phyloP scores from a whole-genome alignment of 306 rosid genomes.

The Corylus americana region DNA sequence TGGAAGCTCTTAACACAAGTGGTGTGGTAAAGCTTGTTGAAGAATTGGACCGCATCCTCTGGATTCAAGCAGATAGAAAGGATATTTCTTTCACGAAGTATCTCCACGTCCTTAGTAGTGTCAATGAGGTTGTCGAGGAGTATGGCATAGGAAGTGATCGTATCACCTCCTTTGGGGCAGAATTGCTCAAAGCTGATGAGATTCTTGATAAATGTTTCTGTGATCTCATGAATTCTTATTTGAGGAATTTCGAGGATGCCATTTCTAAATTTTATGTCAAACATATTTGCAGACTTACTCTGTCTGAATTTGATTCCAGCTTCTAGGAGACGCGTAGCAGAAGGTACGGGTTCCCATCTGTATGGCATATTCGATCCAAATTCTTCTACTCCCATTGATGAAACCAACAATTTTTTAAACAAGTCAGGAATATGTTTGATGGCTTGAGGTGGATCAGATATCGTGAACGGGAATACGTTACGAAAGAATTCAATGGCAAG shows the following conservation, averaged over 20 bases:
- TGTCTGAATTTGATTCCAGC: conserved; percentile 3
- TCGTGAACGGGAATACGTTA: too few species aligned
- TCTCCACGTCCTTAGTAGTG: too few species aligned
- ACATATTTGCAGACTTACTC: background rate
- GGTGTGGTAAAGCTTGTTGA: conserved; percentile 6
- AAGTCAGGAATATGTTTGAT: conserved; percentile 17
- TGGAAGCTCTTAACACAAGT: background rate
- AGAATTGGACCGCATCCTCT: conserved; percentile 6
- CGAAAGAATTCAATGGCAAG: background rate
- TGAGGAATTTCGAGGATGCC: conserved; percentile 13
- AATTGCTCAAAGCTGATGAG: conserved; percentile 25
- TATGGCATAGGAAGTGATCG: too few species aligned
- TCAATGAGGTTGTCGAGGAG: too few species aligned
- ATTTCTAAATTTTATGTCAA: background rate
- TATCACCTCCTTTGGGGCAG: background rate
- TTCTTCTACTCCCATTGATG: background rate
- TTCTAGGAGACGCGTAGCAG: conserved; percentile 4
- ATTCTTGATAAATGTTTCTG: conserved; percentile 9
- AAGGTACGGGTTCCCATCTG: conserved; percentile 1
- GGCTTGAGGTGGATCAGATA: background rate
- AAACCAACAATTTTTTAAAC: background rate
- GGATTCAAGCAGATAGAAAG: conserved; percentile 4
- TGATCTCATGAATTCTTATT: conserved; percentile 15
- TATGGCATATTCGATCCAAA: background rate
- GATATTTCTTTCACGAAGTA: too few species aligned